A percentile compares a stretch with the other conserved stretches of the same genome.
phyloP scores from a whole-genome alignment of 768 basidiomycete genomes.

The Podaxis sp. region DNA sequence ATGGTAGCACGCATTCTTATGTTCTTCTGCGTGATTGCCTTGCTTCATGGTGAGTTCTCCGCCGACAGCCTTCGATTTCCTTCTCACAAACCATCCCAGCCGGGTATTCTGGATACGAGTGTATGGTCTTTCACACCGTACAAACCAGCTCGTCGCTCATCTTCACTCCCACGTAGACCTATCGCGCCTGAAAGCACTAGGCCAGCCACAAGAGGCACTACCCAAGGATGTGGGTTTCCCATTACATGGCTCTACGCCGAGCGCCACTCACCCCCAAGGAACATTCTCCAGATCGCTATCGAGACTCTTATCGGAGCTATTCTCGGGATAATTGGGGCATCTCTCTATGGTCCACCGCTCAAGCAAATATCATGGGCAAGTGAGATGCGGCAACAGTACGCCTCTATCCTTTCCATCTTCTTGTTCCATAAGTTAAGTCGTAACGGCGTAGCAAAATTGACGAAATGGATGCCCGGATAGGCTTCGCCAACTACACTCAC shows the following conservation, averaged over 20 bases:
- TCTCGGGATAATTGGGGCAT: constrained; percentile 70
- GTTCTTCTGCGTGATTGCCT: constrained; percentile 36
- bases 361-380: constrained; percentile 88
- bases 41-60: constrained; percentile 50
- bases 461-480: constrained; percentile 66
- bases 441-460: constrained; percentile 53
- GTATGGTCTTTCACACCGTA: constrained; percentile 33
- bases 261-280: background rate
- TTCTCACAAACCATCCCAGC: constrained; percentile 35
- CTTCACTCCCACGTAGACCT: constrained; percentile 45
- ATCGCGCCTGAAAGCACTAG: constrained; percentile 72
- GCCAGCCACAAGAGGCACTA: constrained; percentile 60
- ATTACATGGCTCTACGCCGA: background rate
- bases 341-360: constrained; percentile 60
- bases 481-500: constrained; percentile 61
- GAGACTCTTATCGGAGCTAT: constrained; percentile 62
- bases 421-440: constrained; percentile 5
- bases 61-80: background rate
- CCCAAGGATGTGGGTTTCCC: constrained; percentile 52
- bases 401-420: background rate
- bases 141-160: constrained; percentile 1
- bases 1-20: constrained; percentile 50
- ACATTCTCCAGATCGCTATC: constrained; percentile 49
- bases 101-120: constrained; percentile 78
- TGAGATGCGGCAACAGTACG: constrained; percentile 81